Conservation (phyloP, 2,329 filamentous ascomycete genomes). For the Penicillium freii region DNA sequence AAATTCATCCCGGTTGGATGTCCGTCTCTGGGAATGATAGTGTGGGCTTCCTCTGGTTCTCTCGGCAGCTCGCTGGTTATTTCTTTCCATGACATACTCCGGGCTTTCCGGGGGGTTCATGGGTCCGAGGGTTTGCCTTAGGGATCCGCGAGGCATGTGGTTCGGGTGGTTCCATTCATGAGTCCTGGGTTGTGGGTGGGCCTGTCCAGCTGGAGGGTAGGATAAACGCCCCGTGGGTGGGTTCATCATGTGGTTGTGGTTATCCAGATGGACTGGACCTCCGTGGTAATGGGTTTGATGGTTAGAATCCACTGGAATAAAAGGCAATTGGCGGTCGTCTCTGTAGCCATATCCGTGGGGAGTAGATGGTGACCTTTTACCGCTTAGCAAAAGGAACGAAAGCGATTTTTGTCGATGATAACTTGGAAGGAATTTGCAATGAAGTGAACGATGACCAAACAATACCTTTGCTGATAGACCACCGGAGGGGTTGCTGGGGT, state of each 20-base stretch:
- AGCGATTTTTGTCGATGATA: slow-evolving; percentile 9
- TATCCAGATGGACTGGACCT: slow-evolving; percentile 28
- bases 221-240: slow-evolving; percentile 28
- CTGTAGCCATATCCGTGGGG: slow-evolving; percentile 29
- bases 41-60: slow-evolving; percentile 32
- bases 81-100: slow-evolving; percentile 39
- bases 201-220: slow-evolving; percentile 33
- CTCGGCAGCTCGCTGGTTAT: slow-evolving; percentile 34
- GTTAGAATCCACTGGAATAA: slow-evolving; percentile 32
- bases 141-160: slow-evolving; percentile 32
- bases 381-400: slow-evolving; percentile 26
- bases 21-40: slow-evolving; percentile 59
- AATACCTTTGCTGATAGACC: slow-evolving; percentile 42
- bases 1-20: slow-evolving; percentile 83
- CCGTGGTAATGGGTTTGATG: slow-evolving; percentile 32
- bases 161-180: slow-evolving; percentile 36
- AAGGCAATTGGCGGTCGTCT: slow-evolving; percentile 29
- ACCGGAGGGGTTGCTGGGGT: slow-evolving; percentile 29
- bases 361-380: slow-evolving; percentile 32
- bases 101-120: slow-evolving; percentile 33
- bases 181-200: slow-evolving; percentile 31
- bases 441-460: slow-evolving; percentile 10
- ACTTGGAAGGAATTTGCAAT: slow-evolving; percentile 7
- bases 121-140: slow-evolving; percentile 35
- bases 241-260: slow-evolving; percentile 31